Evolutionary conservation across 2,329 filamentous ascomycete genomes (phyloP), one percentile per base, ranked within the genome.

Genomic region (Colletotrichum scovillei): DNA sequence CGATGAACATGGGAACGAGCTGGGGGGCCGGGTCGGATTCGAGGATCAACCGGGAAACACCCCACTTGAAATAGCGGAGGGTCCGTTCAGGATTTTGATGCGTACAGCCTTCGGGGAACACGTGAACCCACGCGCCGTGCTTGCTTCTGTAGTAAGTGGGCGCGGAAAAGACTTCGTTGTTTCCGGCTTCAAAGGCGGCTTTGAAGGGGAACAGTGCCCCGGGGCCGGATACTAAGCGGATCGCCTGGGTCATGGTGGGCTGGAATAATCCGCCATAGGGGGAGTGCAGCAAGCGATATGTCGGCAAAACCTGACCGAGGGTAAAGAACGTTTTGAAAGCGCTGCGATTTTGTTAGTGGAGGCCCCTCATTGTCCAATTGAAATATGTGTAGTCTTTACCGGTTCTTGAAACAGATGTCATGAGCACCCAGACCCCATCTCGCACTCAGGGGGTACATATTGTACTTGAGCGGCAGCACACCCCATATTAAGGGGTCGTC

Each of bases 1-100:
- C 94, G 63, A 98, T 92, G 87, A 97, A 99, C 84, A 99, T 96
- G 56, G 97, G 95, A 46, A 99, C 89, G 24, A 99, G 89, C 77
- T 97, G 94, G 0, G 97, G 97, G 75, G 94, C 92, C 3, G 95
- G 94, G 62, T 96, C 93, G 59, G 93, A 91, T 82, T 99, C 97
- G 59, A 99, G 90, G 71, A 99, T 97, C 71, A 98, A 88, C 2
- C 97, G 91, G 7, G 96, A 95, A 1, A 98, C 88, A 1, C 97
- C 97, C 97, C 97, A 99, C 86, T 98, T 98, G 90, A 98, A 98
- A 84, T 99, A 99, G 35, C 97, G 93, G 87, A 98, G 92, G 8
- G 92, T 91, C 78, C 92, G 91, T 55, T 91, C 86, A 1, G 93
- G 89, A 76, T 95, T 92, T 84, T 99, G 97, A 82, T 98, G 95